phyloP scores from a whole-genome alignment of 129 eudicot genomes.

The Calendula officinalis region DNA sequence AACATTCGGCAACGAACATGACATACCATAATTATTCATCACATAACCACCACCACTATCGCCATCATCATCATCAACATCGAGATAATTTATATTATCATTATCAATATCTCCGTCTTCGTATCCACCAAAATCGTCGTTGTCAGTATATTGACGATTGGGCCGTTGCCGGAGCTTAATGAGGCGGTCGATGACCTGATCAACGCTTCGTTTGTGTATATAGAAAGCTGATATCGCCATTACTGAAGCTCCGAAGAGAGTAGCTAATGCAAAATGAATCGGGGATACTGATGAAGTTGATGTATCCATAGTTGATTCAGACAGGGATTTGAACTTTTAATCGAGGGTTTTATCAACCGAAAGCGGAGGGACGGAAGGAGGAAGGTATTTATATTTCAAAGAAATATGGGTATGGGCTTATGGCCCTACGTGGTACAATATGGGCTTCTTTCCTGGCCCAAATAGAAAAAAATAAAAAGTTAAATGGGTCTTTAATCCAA shows the following conservation, averaged over 20 bases:
- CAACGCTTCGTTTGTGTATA: slow-evolving; percentile 83
- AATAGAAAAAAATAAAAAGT: neutral
- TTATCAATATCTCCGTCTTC: slow-evolving; percentile 23
- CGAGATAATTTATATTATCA: slow-evolving; percentile 20
- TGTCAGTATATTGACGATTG: slow-evolving; percentile 13
- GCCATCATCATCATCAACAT: slow-evolving; percentile 27
- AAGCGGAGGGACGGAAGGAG: neutral
- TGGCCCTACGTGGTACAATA: neutral
- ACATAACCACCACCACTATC: slow-evolving; percentile 25
- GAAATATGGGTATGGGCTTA: neutral
- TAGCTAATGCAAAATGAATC: slow-evolving; percentile 70
- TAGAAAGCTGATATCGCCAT: slow-evolving; percentile 86
- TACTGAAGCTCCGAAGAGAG: slow-evolving; percentile 85
- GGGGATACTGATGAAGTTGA: slow-evolving; percentile 42
- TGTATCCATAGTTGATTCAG: slow-evolving; percentile 22
- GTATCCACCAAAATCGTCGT: slow-evolving; percentile 2
- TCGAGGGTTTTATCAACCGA: slow-evolving; percentile 22
- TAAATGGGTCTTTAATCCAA: too few relatives aligned
- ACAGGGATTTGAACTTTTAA: neutral
- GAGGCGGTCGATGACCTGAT: slow-evolving; percentile 79
- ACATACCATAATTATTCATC: slow-evolving; percentile 39
- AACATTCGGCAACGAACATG: slow-evolving; percentile 63
- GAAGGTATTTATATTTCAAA: slow-evolving; percentile 8
- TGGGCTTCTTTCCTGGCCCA: slow-evolving; percentile 11
- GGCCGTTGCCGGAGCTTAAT: slow-evolving; percentile 57